A percentile compares a stretch with the other conserved stretches of the same genome.
Evolutionary conservation across 1,284 basidiomycete genomes (phyloP).

Genomic region (Mixia osmundae): DNA sequence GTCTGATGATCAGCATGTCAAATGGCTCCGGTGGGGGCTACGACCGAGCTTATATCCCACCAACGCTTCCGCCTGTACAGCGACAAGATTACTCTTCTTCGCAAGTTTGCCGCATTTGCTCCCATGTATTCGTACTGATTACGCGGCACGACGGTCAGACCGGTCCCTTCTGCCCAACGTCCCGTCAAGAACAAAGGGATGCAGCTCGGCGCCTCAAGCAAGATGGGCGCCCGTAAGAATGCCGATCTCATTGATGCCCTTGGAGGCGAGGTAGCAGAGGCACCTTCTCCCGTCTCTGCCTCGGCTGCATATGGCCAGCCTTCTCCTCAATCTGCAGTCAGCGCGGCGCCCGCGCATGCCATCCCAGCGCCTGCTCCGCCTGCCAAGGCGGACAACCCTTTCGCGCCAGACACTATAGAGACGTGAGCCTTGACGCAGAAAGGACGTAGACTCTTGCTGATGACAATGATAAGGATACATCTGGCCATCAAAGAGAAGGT

Average conservation of each 20-base stretch:
- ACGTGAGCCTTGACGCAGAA: slow-evolving; percentile 21
- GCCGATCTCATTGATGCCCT: slow-evolving; percentile 67
- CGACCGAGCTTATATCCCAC: slow-evolving; percentile 10
- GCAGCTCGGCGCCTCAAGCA: slow-evolving; percentile 64
- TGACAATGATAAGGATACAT: slow-evolving; percentile 32
- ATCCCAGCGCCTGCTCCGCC: slow-evolving; percentile 16
- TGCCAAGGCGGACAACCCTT: slow-evolving; percentile 12
- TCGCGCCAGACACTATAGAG: slow-evolving; percentile 48
- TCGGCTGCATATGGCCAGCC: no score
- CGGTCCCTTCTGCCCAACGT: no score
- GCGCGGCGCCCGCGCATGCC: slow-evolving; percentile 26
- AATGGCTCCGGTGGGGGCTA: slow-evolving; percentile 8
- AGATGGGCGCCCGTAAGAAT: slow-evolving; percentile 20
- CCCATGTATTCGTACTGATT: no score
- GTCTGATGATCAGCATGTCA: neutral
- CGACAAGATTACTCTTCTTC: slow-evolving; percentile 4
- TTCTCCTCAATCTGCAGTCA: no score
- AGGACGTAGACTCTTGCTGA: neutral
- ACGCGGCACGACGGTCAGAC: slow-evolving; percentile 11
- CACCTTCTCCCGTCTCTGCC: slow-evolving; percentile 1
- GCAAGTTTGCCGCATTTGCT: no score
- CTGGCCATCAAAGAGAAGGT: slow-evolving; percentile 63
- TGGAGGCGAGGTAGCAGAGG: slow-evolving; percentile 35
- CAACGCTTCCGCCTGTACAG: slow-evolving; percentile 2
- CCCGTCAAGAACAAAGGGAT: slow-evolving; percentile 90